Conservation (phyloP, 116 monocot species). For the Cymodocea nodosa region DNA sequence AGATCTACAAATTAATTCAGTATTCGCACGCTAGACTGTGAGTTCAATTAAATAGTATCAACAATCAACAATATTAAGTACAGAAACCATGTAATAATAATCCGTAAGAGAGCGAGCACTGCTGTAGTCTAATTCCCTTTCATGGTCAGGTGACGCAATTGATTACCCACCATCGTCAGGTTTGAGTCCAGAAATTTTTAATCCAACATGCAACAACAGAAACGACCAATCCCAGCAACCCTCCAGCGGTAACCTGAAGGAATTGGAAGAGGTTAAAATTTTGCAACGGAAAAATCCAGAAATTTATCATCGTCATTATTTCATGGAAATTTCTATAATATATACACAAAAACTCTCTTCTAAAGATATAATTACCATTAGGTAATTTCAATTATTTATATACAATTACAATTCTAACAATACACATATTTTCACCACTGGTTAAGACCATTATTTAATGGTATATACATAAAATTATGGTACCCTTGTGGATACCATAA, state of each 20-base stretch:
- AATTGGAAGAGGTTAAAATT: not conserved
- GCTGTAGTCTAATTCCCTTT: not conserved
- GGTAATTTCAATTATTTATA: no score
- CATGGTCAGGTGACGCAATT: not conserved
- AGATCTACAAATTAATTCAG: not conserved
- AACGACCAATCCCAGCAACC: slow-evolving; percentile 3
- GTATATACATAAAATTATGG: no score
- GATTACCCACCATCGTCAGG: not conserved
- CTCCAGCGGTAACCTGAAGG: slow-evolving; percentile 8
- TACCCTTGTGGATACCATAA: no score
- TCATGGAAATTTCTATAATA: no score
- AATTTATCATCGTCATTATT: no score
- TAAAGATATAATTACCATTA: no score
- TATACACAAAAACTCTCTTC: no score
- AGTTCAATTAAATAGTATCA: not conserved
- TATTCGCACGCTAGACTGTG: not conserved
- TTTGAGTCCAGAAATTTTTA: not conserved
- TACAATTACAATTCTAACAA: no score
- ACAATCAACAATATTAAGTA: not conserved
- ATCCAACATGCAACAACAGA: not conserved
- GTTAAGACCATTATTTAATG: no score
- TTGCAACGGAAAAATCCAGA: no score
- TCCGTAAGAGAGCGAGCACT: not conserved
- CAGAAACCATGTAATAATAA: not conserved
- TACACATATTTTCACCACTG: no score